A percentile compares a stretch with the other conserved stretches of the same genome.
phyloP scores from a whole-genome alignment of 2,329 filamentous ascomycete species.

The Gnomoniopsis smithogilvyi region DNA sequence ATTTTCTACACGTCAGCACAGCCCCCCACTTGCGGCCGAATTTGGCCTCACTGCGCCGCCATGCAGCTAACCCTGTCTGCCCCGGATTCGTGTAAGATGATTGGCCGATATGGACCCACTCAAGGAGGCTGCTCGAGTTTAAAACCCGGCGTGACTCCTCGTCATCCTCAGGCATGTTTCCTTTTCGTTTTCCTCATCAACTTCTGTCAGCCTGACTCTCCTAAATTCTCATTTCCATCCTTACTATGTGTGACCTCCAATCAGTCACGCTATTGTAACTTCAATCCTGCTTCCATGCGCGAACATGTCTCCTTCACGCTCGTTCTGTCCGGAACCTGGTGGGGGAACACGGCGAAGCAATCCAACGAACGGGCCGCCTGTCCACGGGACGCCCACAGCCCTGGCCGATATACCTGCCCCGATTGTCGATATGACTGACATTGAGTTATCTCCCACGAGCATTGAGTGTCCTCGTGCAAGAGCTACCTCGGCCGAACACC shows the following conservation, averaged over 20 bases:
- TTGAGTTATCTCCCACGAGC: no score
- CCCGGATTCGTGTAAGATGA: neutral
- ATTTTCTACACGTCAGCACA: neutral
- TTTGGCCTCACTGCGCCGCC: neutral
- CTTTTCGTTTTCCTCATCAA: neutral
- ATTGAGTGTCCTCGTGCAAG: no score
- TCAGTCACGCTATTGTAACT: neutral
- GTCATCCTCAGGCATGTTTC: neutral
- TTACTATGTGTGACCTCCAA: neutral
- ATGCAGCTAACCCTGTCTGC: neutral
- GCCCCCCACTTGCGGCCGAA: neutral
- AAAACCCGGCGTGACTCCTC: neutral
- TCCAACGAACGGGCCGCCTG: neutral
- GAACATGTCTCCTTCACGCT: neutral
- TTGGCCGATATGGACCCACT: neutral
- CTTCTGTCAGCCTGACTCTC: neutral
- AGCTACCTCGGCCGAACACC: no score
- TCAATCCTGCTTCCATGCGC: neutral
- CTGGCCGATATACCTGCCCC: no score
- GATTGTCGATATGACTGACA: no score
- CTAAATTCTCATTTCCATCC: neutral
- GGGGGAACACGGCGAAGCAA: neutral
- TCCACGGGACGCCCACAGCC: neutral
- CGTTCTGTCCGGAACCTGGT: neutral
- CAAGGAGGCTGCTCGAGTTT: neutral